Conservation (phyloP, 2,329 filamentous ascomycete genomes). For the Zasmidium angulare region DNA sequence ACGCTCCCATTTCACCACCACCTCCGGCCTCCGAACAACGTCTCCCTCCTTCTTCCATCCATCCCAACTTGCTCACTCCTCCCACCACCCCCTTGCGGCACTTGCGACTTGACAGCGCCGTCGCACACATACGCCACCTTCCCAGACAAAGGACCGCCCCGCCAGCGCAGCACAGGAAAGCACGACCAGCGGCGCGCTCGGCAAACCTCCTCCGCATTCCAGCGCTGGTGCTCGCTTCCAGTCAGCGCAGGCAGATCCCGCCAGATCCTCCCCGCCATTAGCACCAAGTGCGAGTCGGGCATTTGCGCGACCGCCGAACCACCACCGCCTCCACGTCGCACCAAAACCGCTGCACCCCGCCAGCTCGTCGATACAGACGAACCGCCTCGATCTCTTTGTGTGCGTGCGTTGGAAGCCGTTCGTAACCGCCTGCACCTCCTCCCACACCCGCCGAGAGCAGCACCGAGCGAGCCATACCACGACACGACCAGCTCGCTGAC, state of each 20-base stretch:
- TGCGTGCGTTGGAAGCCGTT: slow-evolving; percentile 2
- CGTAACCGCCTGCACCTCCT: slow-evolving; percentile 1
- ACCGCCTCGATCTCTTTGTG: slow-evolving; percentile 3
- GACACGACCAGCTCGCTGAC: neutral
- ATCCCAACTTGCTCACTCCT: neutral
- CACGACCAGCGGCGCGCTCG: neutral
- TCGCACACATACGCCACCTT: slow-evolving; percentile 9
- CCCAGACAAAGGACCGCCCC: slow-evolving; percentile 5
- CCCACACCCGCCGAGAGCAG: neutral
- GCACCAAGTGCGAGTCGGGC: neutral
- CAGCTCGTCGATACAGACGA: neutral
- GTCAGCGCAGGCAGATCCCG: neutral
- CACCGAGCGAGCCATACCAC: neutral
- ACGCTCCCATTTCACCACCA: neutral
- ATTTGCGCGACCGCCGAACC: neutral
- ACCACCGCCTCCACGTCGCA: slow-evolving; percentile 20
- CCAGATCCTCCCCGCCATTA: slow-evolving; percentile 16
- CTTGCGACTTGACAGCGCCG: slow-evolving; percentile 15
- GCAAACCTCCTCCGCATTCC: slow-evolving; percentile 4
- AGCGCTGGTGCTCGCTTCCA: no score
- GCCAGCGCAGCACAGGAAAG: no score
- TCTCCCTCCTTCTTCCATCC: neutral
- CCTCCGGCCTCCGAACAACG: neutral
- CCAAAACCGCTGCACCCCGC: slow-evolving; percentile 2
- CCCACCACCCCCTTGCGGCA: neutral